Base-by-base conservation (phyloP, 495 filamentous ascomycete species). In the Choiromyces venosus region DNA sequence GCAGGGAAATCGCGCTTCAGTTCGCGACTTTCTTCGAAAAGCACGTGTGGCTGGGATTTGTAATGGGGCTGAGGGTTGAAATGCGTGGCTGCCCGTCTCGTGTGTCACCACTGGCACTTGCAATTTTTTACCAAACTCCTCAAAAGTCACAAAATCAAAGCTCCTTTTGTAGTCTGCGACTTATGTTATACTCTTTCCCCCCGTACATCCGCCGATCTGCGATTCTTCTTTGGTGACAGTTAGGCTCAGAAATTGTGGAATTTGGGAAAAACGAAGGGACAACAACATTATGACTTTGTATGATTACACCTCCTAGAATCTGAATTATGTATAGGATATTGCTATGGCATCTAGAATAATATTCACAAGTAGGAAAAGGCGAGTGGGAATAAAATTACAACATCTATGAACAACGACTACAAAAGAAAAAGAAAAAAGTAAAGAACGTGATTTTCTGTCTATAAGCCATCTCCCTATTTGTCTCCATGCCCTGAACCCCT, bases 1-100 rank as follows among this genome's bases (percentile, higher is more conserved):
- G 65, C 10, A 18, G 74, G 73, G 75, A 77, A 76, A 73, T 74
- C 74, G 75, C 72, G 75, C 73, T 69, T 76, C 67, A 42, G 46
- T 74, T 77, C 69, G 75, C 75, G 76, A 64, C 68, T 72, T 71
- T 39, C 37, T 39, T 73, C 25, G 74, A 69, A 72, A 56, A 52
- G 68, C 37, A 52, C 38, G 69, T 77, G 75, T 77, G 75, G 75
- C 75, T 77, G 69, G 69, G 40, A 71, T 72, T 72, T 69, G 46
- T 70, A 65, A 66, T 56, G 64, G 37, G 74, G 71, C 69, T 76
- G 52, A 14, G 52, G 12, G 12, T 3, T 10, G 16, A 61, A 61
- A 33, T 33, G 52, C 0, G 52, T 61, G 25, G 52, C 25, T 61
- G 3, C 9, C n/a, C 14, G 3, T 10, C 46, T 25, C 10, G 10